Base-by-base conservation (phyloP, 2,329 filamentous ascomycete species). In the Cercospora sp. region DNA sequence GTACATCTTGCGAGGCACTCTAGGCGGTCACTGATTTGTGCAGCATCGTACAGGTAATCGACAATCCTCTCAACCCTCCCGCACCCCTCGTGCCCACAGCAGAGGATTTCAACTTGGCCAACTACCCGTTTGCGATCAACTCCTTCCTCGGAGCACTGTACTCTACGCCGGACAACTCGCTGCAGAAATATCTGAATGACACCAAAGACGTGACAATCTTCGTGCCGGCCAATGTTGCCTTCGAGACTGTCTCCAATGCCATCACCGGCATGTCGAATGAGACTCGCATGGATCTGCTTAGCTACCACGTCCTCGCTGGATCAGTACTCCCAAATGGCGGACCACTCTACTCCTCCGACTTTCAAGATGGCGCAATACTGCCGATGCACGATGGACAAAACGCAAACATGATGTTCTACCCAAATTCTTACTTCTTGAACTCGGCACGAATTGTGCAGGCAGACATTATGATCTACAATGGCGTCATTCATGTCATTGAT, bases 401-500 rank as follows among this genome's bases (percentile, higher is more conserved):
- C 55, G 69, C 87, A 5, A 83, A 79, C 13, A 80, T 88, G 58
- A 79, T 77, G 3, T 76, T 84, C 5, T 72, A 80, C 58, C 77
- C 81, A 60, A 82, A 80, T 34, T 75, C 74, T 2, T 75, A 82
- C 21, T 86, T 80, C 70, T 81, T 85, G 65, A 86, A 87, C 79
- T 80, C 82, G n/a, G 86, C 86, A 2, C 80, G 81, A 69, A 80
- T 89, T 34, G 78, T 84, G 2, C 76, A 80, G 1, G 77, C 82
- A 1, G 82, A 88, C 73, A 77, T 86, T 2, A 76, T 89, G 5
- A 77, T 85, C 10, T 80, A 80, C 34, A 88, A 88, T 70, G 87
- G 87, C 28, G 86, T 89, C 1, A 77, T 87, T 3, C 86, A 88
- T 72, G 80, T 88, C 13, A 81, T 88, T 43, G 78, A 76, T 65